Percentiles rank a stretch among this genome's conserved stretches.
Conservation (phyloP, 306 rosid genomes). For the Prunus salicina region DNA sequence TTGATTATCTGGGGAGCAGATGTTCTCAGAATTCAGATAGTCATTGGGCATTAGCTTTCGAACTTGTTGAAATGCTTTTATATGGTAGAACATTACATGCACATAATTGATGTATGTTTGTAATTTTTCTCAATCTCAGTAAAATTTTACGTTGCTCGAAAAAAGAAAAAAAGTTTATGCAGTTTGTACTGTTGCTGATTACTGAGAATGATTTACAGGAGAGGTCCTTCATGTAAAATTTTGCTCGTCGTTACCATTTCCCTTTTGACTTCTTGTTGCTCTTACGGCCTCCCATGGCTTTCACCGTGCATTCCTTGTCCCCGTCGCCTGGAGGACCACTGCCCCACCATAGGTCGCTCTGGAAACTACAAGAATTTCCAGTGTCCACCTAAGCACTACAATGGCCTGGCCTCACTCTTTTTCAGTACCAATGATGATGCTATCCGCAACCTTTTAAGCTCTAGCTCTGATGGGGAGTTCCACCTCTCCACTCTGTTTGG, state of each 20-base stretch:
- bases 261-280: constrained; percentile 58
- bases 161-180: neutral
- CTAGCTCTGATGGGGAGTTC: constrained; percentile 48
- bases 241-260: constrained; percentile 51
- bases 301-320: constrained; percentile 72
- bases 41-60: too few species aligned
- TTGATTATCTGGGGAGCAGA: neutral
- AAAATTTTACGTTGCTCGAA: neutral
- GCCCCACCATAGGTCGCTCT: constrained; percentile 61
- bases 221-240: constrained; percentile 63
- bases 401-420: constrained; percentile 76
- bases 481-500: constrained; percentile 54
- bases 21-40: neutral
- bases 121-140: neutral
- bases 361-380: constrained; percentile 70
- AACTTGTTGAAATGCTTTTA: too few species aligned
- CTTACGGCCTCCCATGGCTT: constrained; percentile 73
- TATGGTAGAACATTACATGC: too few species aligned
- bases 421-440: constrained; percentile 77
- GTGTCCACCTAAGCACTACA: constrained; percentile 70
- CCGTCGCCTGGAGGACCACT: constrained; percentile 37
- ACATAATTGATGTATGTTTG: neutral
- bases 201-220: constrained; percentile 51
- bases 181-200: constrained; percentile 22
- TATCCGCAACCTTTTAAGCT: constrained; percentile 55